A percentile compares a stretch with the other conserved stretches of the same genome.
These are phyloP conservation scores for Kernera saxatilis DNA, from an alignment of 345 rosid species.

Conservation along the genomic window DNA sequence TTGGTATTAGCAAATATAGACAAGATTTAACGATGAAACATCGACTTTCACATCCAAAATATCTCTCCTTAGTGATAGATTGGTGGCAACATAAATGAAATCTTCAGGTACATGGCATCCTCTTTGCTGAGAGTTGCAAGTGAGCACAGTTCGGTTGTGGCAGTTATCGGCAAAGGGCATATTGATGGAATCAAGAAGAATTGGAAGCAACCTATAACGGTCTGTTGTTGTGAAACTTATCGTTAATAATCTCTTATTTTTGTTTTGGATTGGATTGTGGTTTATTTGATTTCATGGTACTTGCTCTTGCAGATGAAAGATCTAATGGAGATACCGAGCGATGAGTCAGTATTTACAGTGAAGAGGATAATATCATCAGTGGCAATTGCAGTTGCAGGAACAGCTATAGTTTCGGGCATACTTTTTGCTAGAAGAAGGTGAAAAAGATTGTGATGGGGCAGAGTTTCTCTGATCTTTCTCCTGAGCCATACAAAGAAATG, in stretches of 20 bases:
- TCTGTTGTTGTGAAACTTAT: conserved; percentile 25
- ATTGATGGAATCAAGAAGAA: conserved; percentile 75
- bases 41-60: too few relatives aligned
- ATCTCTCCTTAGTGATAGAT: too few relatives aligned
- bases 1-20: background rate
- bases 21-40: too few relatives aligned
- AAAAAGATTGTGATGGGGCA: conserved; percentile 1
- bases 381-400: conserved; percentile 66
- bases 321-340: conserved; percentile 61
- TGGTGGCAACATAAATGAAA: background rate
- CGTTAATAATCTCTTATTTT: background rate
- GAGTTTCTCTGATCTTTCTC: background rate
- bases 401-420: conserved; percentile 64
- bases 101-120: conserved; percentile 81
- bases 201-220: conserved; percentile 81
- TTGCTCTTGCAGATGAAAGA: conserved; percentile 49
- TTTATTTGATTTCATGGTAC: background rate
- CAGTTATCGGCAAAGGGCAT: conserved; percentile 99
- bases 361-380: conserved; percentile 56
- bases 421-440: conserved; percentile 55
- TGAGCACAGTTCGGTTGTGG: conserved; percentile 80
- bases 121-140: conserved; percentile 58
- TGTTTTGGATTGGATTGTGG: background rate
- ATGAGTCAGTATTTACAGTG: conserved; percentile 37
- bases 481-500: conserved; percentile 12